A percentile compares a stretch with the other conserved stretches of the same genome.
Conservation (phyloP, 1,284 basidiomycete genomes). For the Moniliophthora roreri region DNA sequence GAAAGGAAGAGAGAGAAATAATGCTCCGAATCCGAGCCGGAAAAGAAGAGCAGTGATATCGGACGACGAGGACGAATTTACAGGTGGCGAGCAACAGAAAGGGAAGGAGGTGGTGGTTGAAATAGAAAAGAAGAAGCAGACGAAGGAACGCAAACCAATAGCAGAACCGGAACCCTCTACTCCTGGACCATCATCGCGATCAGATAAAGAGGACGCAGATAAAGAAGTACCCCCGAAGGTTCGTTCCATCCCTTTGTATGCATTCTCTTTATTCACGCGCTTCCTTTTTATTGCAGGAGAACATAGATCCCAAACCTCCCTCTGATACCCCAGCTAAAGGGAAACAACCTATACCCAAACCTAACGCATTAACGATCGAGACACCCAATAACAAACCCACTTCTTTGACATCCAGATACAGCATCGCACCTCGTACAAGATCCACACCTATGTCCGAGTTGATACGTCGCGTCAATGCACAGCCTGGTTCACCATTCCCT, state of each 20-base stretch:
- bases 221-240: neutral
- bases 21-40: neutral
- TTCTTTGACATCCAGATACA: constrained; percentile 34
- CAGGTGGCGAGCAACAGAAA: neutral
- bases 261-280: too few species aligned
- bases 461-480: constrained; percentile 66
- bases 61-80: constrained; percentile 11
- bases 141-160: neutral
- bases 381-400: constrained; percentile 12
- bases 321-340: too few species aligned
- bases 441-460: constrained; percentile 70
- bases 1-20: neutral
- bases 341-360: neutral
- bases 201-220: constrained; percentile 3
- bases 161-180: neutral
- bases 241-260: neutral
- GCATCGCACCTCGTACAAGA: constrained; percentile 43
- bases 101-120: neutral
- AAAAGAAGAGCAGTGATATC: constrained; percentile 1
- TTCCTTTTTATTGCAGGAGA: constrained; percentile 21
- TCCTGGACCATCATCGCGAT: too few species aligned
- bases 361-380: neutral
- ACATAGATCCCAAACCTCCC: constrained; percentile 17
- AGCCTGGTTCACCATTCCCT: constrained; percentile 61
- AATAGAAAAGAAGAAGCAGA: neutral